These are phyloP conservation scores for Fusarium dimerum DNA, from an alignment of 2,329 filamentous ascomycete genomes.

Conservation along the genomic window DNA sequence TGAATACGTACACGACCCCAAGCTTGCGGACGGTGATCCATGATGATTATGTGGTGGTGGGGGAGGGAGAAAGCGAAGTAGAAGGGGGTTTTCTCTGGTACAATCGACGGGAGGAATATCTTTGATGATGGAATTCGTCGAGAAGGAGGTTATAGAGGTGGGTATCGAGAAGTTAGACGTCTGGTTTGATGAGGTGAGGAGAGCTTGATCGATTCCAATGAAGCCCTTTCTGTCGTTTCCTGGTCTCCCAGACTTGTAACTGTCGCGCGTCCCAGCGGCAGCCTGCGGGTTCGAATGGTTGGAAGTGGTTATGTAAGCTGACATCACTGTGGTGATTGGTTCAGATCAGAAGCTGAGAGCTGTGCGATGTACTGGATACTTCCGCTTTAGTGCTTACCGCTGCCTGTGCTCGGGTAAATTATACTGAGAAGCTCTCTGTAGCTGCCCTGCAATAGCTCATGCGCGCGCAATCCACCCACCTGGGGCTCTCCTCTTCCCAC, in stretches of 20 bases:
- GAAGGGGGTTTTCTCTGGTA: background rate
- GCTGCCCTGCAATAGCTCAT: background rate
- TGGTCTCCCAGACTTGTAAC: conserved; percentile 18
- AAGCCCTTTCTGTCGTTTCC: background rate
- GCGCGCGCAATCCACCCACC: background rate
- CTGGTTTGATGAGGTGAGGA: background rate
- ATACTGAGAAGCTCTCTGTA: conserved; percentile 10
- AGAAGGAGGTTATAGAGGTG: conserved; percentile 1
- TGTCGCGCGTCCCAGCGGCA: conserved; percentile 39
- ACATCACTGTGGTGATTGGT: conserved; percentile 32
- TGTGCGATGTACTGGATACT: conserved; percentile 9
- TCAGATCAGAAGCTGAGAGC: conserved; percentile 12
- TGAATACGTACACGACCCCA: conserved; percentile 66
- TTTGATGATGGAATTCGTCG: conserved; percentile 17
- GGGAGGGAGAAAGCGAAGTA: background rate
- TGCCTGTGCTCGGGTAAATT: conserved; percentile 4
- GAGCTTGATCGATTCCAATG: background rate
- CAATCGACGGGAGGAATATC: background rate
- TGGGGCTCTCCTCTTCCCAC: background rate
- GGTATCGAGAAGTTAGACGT: background rate
- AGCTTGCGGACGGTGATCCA: conserved; percentile 73
- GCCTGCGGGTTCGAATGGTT: conserved; percentile 30
- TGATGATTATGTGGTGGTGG: conserved; percentile 35
- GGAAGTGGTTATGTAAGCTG: conserved; percentile 32
- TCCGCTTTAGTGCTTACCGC: background rate